Evolutionary conservation across 129 eudicot genomes (phyloP), one percentile per base, ranked within the genome.

Genomic region (Pseudognaphalium luteoalbum): DNA sequence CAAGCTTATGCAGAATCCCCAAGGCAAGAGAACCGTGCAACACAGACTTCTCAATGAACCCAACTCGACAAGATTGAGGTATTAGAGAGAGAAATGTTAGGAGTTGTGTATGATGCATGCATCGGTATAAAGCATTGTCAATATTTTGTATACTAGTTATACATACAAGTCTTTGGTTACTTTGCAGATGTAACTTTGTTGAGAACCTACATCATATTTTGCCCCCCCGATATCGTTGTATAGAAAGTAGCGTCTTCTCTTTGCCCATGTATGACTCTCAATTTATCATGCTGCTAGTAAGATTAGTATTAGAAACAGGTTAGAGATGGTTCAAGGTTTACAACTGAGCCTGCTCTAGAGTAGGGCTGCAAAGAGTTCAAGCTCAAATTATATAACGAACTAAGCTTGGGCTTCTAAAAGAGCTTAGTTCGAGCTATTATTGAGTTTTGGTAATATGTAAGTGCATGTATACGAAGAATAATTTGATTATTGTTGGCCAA

Each of bases 1-100:
- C 98, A 87, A 75, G 83, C 86, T 42, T 87, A 71, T 76, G 82
- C 84, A 25, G 90, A 85, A 63, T 59, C 85, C 51, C 85, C 91
- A 4, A 81, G 50, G 54, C 91, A 82, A 82, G 90, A 90, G 75
- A 85, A 85, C 80, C 85, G 72, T 51, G 77, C 84, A 14, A 81
- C 83, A 32, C 85, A 81, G 58, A 77, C 82, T 76, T 70, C 73
- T 60, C 87, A 77, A 80, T 85, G 75, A 83, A 30, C 66, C 56
- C 29, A 19, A 57, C 10, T 57, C 28, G 3, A 21, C 34, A 3
- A 17, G 70, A 76, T 15, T 1, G 50, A 41, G 62, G 54, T 50
- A 14, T 73, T 73, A 2, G 47, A 47, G 17, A 68, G 32, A 7
- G 66, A 74, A 19, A 57, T 68, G 17, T 28, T 68, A 59, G 63